Evolutionary conservation across 176 grass and related monocot genomes (phyloP), one percentile per base, ranked within the genome.

Genomic region (Zoysia japonica): DNA sequence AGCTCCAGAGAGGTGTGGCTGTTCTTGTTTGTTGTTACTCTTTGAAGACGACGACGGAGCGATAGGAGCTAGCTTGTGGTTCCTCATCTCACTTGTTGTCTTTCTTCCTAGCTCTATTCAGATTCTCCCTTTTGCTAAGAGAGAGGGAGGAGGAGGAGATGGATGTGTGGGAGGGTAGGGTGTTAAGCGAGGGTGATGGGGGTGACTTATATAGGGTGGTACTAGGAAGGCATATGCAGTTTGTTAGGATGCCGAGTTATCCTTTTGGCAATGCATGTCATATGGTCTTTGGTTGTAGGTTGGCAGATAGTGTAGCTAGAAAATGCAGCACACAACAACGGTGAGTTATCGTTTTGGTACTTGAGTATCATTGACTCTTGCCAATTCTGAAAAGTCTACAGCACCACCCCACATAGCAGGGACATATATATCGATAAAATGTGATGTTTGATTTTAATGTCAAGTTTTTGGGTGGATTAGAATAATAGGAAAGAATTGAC

Each of bases 1-100:
- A 56, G 91, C 94, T 70, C 91, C 91, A 2, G 91, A 97, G 75
- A 97, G 91, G 67, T 94, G 94, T 64, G 89, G 80, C 45, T 92
- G 78, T 43, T 96, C 85, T 60, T 85, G 69, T 65, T 79, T 74
- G 66, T 72, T 89, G 77, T 40, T 80, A 55, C 84, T 90, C 76
- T 84, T 84, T 79, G 86, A 88, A 68, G 75, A 84, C 28, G 86
- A 88, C 47, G 76, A 80, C 63, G 86, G 19, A 2, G 6, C 44
- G 85, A 77, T 83, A 88, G 81, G 91, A 85, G 68, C 80, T 89
- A 90, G 73, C 43, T 76, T 82, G 72, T 84, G 85, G 85, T 71
- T 93, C 73, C 82, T 93, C 92, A 91, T 88, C 64, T 90, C 79
- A 62, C 67, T 71, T 9, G 47, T 15, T 72, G n/a, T 82, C 47